These are phyloP conservation scores for Aspergillus flavus DNA, from an alignment of 2,329 filamentous ascomycete species.

Conservation along the genomic window DNA sequence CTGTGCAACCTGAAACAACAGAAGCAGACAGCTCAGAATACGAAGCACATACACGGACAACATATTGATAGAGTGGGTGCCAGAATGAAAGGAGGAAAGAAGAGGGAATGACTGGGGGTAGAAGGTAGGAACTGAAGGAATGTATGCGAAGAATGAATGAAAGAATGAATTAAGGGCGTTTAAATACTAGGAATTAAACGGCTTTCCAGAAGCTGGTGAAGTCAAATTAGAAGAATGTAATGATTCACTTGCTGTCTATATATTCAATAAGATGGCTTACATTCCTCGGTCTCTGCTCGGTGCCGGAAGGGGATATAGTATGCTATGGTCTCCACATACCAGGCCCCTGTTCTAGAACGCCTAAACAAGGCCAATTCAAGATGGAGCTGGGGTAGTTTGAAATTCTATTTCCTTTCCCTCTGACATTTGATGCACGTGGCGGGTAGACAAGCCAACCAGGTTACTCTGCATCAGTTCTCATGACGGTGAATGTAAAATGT, in stretches of 20 bases:
- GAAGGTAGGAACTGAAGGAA: neutral
- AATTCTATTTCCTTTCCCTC: neutral
- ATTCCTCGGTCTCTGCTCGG: neutral
- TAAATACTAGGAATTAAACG: neutral
- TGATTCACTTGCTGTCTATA: neutral
- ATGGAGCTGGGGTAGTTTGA: neutral
- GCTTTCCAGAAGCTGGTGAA: neutral
- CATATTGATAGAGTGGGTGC: neutral
- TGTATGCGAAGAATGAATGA: neutral
- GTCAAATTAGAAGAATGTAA: neutral
- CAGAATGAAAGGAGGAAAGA: neutral
- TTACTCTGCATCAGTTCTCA: neutral
- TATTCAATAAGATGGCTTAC: neutral
- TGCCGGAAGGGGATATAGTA: neutral
- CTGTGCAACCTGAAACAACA: neutral
- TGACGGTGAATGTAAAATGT: neutral
- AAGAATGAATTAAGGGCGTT: neutral
- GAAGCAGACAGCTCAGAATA: neutral
- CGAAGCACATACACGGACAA: neutral
- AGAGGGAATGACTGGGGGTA: neutral
- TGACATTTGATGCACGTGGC: neutral
- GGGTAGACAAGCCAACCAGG: neutral
- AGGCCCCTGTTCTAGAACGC: neutral
- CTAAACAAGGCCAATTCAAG: neutral
- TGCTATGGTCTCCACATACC: neutral